Evolutionary conservation across 306 rosid genomes (phyloP), one percentile per base, ranked within the genome.

Genomic region (Adenanthera pavonina): DNA sequence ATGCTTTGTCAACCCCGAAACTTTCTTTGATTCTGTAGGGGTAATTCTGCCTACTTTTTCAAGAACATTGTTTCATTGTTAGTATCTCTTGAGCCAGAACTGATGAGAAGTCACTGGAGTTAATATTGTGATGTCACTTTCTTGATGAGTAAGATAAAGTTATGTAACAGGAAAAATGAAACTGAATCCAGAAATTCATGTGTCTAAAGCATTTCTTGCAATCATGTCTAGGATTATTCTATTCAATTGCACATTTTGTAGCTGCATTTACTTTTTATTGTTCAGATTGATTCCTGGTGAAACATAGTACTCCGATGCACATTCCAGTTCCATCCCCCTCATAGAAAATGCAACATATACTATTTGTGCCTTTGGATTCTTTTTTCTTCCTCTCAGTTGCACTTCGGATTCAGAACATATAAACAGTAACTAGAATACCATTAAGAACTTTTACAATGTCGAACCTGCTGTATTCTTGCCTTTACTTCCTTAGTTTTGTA

Each of bases 1-100:
- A 61, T 64, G 14, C 17, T 80, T 67, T 79, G 53, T 65, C 59
- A 82, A 53, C 19, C 44, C 51, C 16, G 67, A 53, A 25, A 48
- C 6, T 66, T 65, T 36, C 36, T 70, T 25, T 62, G 74, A 65
- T 71, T 64, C 53, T 7, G 14, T 51, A 51, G 80, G 51, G 1
- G 6, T 76, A 41, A 19, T 34, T 76, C 38, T 76, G 8, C 40
- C 56, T 75, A 43, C 43, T 34, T 78, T 82, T 72, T 61, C 35
- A 36, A 44, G 67, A 1, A 52, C 80, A 80, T 83, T 76, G 77
- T 62, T 59, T 54, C 76, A 52, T 74, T 78, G 59, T 69, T 73
- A 71, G 67, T 11, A 60, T 66, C 60, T 66, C 35, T 57, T 71
- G 74, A 69, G 49, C 77, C 52, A 59, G 59, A 59, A 77, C 84